Percentiles rank a stretch among this genome's conserved stretches.
Evolutionary conservation across 2,329 filamentous ascomycete genomes (phyloP).

Genomic region (Huntiella moniliformis): DNA sequence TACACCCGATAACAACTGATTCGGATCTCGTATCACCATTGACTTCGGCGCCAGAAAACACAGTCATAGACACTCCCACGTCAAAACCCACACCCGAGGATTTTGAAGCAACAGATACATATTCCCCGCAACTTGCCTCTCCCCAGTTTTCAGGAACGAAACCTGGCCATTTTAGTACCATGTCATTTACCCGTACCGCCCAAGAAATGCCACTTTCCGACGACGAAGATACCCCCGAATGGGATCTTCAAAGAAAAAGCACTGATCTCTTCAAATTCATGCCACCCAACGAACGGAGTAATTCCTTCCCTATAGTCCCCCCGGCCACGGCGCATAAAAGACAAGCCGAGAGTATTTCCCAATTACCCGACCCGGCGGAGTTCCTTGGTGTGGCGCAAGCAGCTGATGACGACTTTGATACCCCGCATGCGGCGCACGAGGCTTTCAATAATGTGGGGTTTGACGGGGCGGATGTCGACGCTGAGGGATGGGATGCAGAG

Average conservation of each 20-base stretch:
- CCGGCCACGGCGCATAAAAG: conserved; percentile 6
- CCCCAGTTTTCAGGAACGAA: conserved; percentile 15
- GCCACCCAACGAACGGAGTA: conserved; percentile 36
- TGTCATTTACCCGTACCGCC: conserved; percentile 45
- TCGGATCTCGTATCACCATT: neutral
- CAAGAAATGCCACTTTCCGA: conserved; percentile 41
- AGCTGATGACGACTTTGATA: conserved; percentile 7
- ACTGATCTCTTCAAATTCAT: conserved; percentile 43
- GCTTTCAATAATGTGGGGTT: neutral
- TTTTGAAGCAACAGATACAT: conserved; percentile 1
- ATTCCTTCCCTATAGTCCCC: conserved; percentile 43
- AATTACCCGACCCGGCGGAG: neutral
- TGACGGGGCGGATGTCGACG: conserved; percentile 2
- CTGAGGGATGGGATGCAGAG: conserved; percentile 7
- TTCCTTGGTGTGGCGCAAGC: conserved; percentile 3
- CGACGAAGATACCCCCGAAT: conserved; percentile 42
- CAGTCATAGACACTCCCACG: neutral
- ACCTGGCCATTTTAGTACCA: conserved; percentile 38
- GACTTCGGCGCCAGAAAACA: neutral
- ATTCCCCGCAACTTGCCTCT: conserved; percentile 2
- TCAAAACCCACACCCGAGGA: neutral
- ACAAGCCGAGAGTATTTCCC: conserved; percentile 1
- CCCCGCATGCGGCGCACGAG: conserved; percentile 8
- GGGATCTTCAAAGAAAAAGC: conserved; percentile 31
- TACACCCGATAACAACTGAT: neutral